phyloP scores from a whole-genome alignment of 2,329 filamentous ascomycete species.

The Eurotiales sp. region DNA sequence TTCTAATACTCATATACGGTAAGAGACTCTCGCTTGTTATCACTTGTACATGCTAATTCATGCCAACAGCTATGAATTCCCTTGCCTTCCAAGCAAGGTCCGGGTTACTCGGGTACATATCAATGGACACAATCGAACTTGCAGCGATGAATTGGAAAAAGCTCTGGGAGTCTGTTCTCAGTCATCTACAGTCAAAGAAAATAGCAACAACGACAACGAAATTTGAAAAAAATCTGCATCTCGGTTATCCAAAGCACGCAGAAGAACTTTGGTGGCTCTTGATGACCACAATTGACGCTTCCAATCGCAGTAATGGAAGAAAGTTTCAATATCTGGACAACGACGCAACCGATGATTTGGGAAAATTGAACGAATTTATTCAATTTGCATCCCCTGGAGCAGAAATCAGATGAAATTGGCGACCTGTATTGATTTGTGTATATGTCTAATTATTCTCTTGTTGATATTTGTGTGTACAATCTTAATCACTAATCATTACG shows the following conservation, averaged over 20 bases:
- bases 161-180: constrained; percentile 23
- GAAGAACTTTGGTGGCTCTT: constrained; percentile 30
- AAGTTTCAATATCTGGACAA: constrained; percentile 24
- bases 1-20: constrained; percentile 31
- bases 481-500: too few species aligned
- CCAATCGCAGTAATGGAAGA: constrained; percentile 15
- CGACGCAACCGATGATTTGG: constrained; percentile 27
- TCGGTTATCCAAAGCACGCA: constrained; percentile 31
- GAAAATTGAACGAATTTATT: constrained; percentile 29
- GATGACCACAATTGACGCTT: constrained; percentile 23
- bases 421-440: background rate
- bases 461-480: background rate
- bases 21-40: background rate
- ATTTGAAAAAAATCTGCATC: constrained; percentile 22
- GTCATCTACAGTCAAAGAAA: background rate
- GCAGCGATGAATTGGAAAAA: constrained; percentile 27
- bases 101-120: constrained; percentile 24
- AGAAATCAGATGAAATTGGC: background rate
- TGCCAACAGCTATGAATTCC: constrained; percentile 24
- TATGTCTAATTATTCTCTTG: background rate
- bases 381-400: constrained; percentile 18
- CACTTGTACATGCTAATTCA: background rate
- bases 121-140: constrained; percentile 23
- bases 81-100: constrained; percentile 27
- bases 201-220: constrained; percentile 1